Base-by-base conservation (phyloP, 2,329 filamentous ascomycete genomes). In the Calonectria montana region DNA sequence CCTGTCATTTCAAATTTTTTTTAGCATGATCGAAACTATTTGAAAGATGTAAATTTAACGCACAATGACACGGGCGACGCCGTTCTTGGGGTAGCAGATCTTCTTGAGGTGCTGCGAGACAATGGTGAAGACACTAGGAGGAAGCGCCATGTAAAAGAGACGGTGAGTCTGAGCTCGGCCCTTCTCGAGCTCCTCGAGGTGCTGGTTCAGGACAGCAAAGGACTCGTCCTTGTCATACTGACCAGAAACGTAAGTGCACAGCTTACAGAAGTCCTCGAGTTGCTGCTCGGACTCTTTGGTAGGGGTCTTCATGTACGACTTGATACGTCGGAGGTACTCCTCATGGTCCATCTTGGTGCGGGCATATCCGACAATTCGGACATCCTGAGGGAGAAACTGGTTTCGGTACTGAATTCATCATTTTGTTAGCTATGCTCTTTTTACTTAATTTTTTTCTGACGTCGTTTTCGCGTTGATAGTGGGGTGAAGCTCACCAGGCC, bases 271-370 rank as follows among this genome's bases (percentile, higher is more conserved):
- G 71, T 97, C 93, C 73, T 97, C 91, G 72, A 99, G 90, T 84
- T 98, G 96, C 86, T 98, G 93, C 88, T 99, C 96, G 78, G 97
- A 92, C 80, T 98, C 97, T 88, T 98, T 97, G 78, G 96, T 98
- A 18, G 97, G 97, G 18, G 96, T 97, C 91, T 99, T 98, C 88
- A 99, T 99, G 88, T 98, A 97, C 73, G 95, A 98, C 87, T 94
- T 96, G 86, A 99, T 95, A 78, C 97, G 92, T 87, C 93, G 94
- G 83, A 98, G 90, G 88, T 94, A 98, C 85, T 99, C 97, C 76
- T 95, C 92, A 81, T 96, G 95, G 87, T 98, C 96, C 97, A 99
- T 99, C 90, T 98, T 98, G 80, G 97, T 99, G 83, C 97, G 93
- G 80, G 97, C 97, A 94, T 99, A 99, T 88, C 97, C 97, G 81